A percentile compares a stretch with the other conserved stretches of the same genome.
Evolutionary conservation across 768 basidiomycete species (phyloP).

Genomic region (Termitomyces sp.): DNA sequence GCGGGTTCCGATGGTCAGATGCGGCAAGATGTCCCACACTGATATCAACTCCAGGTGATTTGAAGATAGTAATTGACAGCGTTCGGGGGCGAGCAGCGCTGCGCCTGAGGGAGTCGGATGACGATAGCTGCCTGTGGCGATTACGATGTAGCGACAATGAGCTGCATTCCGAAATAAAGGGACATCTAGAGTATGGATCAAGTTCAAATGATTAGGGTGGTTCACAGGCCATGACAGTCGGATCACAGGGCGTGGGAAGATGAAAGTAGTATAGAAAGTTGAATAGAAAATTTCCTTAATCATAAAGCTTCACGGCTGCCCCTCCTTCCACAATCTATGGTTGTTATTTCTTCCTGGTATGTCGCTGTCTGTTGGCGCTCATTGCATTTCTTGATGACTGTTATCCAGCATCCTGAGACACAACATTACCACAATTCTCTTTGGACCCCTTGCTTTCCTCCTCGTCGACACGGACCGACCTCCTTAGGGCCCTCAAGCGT

Average conservation of each 20-base stretch:
- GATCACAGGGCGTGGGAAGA: constrained; percentile 4
- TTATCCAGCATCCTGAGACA: constrained; percentile 35
- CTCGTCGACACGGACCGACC: constrained; percentile 71
- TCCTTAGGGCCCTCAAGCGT: constrained; percentile 48
- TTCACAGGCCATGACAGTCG: neutral
- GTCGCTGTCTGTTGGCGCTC: constrained; percentile 11
- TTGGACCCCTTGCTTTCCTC: constrained; percentile 54
- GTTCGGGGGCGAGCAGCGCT: constrained; percentile 30
- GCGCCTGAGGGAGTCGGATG: constrained; percentile 58
- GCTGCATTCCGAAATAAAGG: constrained; percentile 40
- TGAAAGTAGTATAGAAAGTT: neutral
- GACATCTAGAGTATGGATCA: constrained; percentile 24
- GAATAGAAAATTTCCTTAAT: constrained; percentile 11
- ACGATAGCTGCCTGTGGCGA: constrained; percentile 70
- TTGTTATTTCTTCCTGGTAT: constrained; percentile 36
- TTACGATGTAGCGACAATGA: constrained; percentile 46
- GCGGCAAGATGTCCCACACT: constrained; percentile 2
- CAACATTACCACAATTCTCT: constrained; percentile 51
- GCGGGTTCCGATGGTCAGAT: constrained; percentile 13
- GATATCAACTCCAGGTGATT: constrained; percentile 44
- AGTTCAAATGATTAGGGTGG: neutral
- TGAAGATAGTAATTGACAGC: constrained; percentile 44
- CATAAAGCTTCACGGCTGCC: constrained; percentile 6
- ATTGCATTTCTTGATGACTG: constrained; percentile 5
- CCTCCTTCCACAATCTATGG: constrained; percentile 44